Base-by-base conservation (phyloP, 1,284 basidiomycete species). In the Fomitopsis schrenkii region DNA sequence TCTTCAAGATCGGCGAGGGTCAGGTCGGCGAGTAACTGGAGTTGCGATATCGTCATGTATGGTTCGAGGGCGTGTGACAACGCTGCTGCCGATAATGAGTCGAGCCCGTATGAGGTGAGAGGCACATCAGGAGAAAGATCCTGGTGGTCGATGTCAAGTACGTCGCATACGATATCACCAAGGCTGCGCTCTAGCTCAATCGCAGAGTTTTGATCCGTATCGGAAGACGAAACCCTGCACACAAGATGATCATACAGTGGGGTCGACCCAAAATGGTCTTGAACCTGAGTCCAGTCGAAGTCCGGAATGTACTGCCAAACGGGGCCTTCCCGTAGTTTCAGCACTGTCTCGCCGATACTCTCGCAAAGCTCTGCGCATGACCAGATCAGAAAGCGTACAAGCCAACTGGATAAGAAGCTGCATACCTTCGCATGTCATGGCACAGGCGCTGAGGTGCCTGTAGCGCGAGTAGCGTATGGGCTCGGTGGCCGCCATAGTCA, bases 81-180 rank as follows among this genome's bases (percentile, higher is more conserved):
- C 10, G 72, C 67, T 1, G 72, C 72, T 1, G 78, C 77, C 5
- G 73, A 71, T 1, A 79, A 67, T 0, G 78, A 80, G 63, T 80
- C 78, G 14, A 79, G 67, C 14, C 78, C 79, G 57, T 77, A 80
- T 1, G 73, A 68, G 2, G 75, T 77, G 56, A 80, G 69, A 0
- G 78, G 78, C 2, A 77, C 74, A 38, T 77, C 72, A 1, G 63
- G 62, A 17, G 71, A 70, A 46, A 79, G 72, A 45, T 79, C 76
- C 33, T 71, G 67, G 12, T 62, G 46, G 0, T 71, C 62, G 26
- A 79, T 62, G 44, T 74, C 75, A 5, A 79, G 63, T 5, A 69
- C 58, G 3, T 63, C 62, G 44, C 66, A 64, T 33, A 74, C 63
- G 19, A 70, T 52, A 22, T 62, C 53, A 44, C 57, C 17, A 14